phyloP scores from a whole-genome alignment of 768 basidiomycete species.

The Leccinum sublutescens region DNA sequence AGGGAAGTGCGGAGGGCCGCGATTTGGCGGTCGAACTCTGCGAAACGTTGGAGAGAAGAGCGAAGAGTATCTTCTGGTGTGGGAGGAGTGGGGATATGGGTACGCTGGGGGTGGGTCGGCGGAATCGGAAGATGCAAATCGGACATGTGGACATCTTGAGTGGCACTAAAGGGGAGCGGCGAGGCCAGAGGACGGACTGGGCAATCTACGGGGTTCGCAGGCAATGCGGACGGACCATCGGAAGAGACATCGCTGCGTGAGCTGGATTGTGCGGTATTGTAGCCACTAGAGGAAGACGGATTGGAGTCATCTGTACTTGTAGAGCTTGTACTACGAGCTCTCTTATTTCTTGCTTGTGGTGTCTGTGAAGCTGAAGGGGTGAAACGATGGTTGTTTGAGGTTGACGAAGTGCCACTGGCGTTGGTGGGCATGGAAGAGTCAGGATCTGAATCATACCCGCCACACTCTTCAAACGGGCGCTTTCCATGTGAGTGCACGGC shows the following conservation, averaged over 20 bases:
- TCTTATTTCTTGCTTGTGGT: slow-evolving; percentile 54
- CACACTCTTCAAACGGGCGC: slow-evolving; percentile 35
- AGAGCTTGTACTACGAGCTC: slow-evolving; percentile 54
- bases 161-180: slow-evolving; percentile 40
- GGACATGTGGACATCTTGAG: slow-evolving; percentile 51
- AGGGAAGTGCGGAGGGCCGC: slow-evolving; percentile 45
- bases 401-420: slow-evolving; percentile 28
- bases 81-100: slow-evolving; percentile 12
- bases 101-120: slow-evolving; percentile 15
- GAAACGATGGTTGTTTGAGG: slow-evolving; percentile 15
- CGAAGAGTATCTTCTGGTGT: slow-evolving; percentile 39
- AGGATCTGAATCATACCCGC: slow-evolving; percentile 34
- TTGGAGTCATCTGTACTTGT: slow-evolving; percentile 36
- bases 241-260: slow-evolving; percentile 31
- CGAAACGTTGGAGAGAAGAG: slow-evolving; percentile 49
- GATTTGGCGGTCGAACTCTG: slow-evolving; percentile 53
- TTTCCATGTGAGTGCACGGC: slow-evolving; percentile 28
- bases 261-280: slow-evolving; percentile 35
- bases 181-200: slow-evolving; percentile 22
- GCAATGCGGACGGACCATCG: slow-evolving; percentile 16
- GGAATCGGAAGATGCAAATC: slow-evolving; percentile 32
- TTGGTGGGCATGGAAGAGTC: slow-evolving; percentile 25
- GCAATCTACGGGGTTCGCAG: slow-evolving; percentile 16
- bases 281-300: slow-evolving; percentile 38
- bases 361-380: slow-evolving; percentile 3